phyloP scores from a whole-genome alignment of 805 yeast genomes.

The Starmerella vaccinii region DNA sequence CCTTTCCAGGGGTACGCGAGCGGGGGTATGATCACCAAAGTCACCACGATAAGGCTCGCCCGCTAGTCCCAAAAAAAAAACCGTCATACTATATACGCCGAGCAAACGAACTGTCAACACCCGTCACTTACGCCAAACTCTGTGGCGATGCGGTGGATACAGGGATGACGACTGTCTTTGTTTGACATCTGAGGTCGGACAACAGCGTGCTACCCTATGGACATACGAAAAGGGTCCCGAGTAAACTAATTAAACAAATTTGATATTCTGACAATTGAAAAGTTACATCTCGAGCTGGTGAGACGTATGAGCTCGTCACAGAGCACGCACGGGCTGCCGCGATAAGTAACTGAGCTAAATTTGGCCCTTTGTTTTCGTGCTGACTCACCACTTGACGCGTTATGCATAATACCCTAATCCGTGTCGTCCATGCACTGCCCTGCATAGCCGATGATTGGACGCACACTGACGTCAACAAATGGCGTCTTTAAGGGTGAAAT shows the following conservation, averaged over 20 bases:
- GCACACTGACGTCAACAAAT: background rate
- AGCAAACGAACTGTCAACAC: background rate
- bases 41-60: slow-evolving; percentile 6
- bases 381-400: background rate
- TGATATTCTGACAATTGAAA: too few relatives aligned
- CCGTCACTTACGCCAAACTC: too few relatives aligned
- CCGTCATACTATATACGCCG: background rate
- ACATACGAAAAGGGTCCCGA: too few relatives aligned
- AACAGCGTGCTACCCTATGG: too few relatives aligned
- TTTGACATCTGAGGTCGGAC: too few relatives aligned
- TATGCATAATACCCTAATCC: background rate
- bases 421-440: background rate
- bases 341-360: background rate
- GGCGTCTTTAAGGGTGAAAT: too few relatives aligned
- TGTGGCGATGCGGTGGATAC: too few relatives aligned
- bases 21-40: background rate
- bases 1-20: slow-evolving; percentile 4
- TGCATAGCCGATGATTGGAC: background rate
- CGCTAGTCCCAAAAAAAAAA: background rate
- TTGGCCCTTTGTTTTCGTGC: background rate
- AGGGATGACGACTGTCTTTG: too few relatives aligned
- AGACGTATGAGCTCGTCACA: too few relatives aligned
- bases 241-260: too few relatives aligned
- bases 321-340: too few relatives aligned
- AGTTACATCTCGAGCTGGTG: too few relatives aligned